These are phyloP conservation scores for Gymnopilus junonius DNA, from an alignment of 768 basidiomycete species.

Conservation along the genomic window DNA sequence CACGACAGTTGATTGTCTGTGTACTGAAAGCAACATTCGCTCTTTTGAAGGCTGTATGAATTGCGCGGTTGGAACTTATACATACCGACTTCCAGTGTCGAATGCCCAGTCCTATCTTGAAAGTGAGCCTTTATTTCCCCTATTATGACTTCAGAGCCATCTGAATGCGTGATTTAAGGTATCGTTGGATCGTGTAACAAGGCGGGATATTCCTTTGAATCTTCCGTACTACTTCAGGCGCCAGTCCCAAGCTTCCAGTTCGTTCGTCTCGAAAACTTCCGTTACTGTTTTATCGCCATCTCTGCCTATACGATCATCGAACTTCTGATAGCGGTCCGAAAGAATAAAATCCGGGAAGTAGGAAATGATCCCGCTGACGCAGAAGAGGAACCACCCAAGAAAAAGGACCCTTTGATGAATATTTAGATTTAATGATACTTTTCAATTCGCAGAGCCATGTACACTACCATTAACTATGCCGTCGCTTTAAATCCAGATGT, in stretches of 20 bases:
- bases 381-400: background rate
- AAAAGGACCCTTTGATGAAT: background rate
- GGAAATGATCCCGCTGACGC: background rate
- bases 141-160: background rate
- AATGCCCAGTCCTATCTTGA: background rate
- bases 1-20: background rate
- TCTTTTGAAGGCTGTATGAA: conserved; percentile 3
- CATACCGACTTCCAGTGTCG: background rate
- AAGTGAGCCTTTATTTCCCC: background rate
- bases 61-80: background rate
- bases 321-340: background rate
- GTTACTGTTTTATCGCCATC: background rate
- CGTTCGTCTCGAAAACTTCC: background rate
- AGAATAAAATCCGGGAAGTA: background rate
- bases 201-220: background rate
- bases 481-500: too few species aligned
- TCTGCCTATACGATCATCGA: background rate
- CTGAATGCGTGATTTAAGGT: background rate
- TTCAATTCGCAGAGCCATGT: background rate
- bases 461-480: too few species aligned
- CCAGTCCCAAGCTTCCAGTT: background rate
- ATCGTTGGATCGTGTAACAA: background rate
- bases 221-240: background rate
- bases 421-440: background rate
- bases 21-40: background rate